These are phyloP conservation scores for Daldinia sp. DNA, from an alignment of 2,329 filamentous ascomycete genomes.

Conservation along the genomic window DNA sequence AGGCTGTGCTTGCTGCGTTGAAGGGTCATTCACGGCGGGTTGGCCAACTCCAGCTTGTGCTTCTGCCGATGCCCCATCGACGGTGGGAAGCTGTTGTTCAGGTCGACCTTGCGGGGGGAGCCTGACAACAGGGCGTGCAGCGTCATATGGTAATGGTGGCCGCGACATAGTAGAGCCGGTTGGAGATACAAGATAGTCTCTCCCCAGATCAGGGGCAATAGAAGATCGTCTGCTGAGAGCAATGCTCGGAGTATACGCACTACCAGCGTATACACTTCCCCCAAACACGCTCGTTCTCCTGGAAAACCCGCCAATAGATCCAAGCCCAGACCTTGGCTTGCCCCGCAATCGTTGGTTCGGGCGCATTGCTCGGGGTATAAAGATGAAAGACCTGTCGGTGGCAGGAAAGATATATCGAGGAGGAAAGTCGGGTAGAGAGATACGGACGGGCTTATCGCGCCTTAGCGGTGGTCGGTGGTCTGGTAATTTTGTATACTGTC, in stretches of 20 bases:
- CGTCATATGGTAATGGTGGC: slow-evolving; percentile 70
- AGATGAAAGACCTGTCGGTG: slow-evolving; percentile 92
- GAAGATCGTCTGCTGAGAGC: slow-evolving; percentile 92
- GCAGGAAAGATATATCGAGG: slow-evolving; percentile 94
- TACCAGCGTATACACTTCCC: slow-evolving; percentile 74
- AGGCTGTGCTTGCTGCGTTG: slow-evolving; percentile 69
- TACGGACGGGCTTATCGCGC: slow-evolving; percentile 94
- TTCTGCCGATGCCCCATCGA: slow-evolving; percentile 44
- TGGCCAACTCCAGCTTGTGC: slow-evolving; percentile 46
- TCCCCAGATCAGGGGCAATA: slow-evolving; percentile 71
- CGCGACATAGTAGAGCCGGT: slow-evolving; percentile 82
- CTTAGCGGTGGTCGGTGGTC: slow-evolving; percentile 94
- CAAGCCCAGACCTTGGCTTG: slow-evolving; percentile 78
- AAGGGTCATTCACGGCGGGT: slow-evolving; percentile 63
- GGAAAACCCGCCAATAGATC: slow-evolving; percentile 74
- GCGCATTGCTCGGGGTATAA: slow-evolving; percentile 92
- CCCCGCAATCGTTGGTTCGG: slow-evolving; percentile 87
- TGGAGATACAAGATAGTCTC: slow-evolving; percentile 83
- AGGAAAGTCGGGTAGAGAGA: slow-evolving; percentile 83
- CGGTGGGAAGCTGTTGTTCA: slow-evolving; percentile 47
- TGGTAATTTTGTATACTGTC: slow-evolving; percentile 92
- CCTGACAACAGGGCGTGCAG: slow-evolving; percentile 79
- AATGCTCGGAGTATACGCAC: slow-evolving; percentile 86
- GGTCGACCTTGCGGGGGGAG: slow-evolving; percentile 73
- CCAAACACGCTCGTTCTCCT: slow-evolving; percentile 87